Evolutionary conservation across 2,329 filamentous ascomycete genomes (phyloP).

Genomic region (Curvularia sp.): DNA sequence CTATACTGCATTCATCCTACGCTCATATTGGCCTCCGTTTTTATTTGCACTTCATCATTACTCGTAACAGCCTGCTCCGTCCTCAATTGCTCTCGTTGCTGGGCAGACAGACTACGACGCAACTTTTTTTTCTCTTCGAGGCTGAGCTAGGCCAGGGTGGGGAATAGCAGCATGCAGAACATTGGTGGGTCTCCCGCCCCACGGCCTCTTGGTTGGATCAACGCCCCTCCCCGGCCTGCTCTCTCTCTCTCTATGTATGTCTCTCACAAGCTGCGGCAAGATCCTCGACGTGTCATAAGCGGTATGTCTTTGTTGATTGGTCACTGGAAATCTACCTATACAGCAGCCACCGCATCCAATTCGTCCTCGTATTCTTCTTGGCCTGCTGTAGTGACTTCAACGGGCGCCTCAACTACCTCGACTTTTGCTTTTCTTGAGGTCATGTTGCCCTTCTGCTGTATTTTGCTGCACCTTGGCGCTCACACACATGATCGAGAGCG

Average conservation of each 20-base stretch:
- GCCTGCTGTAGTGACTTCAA: slow-evolving; percentile 8
- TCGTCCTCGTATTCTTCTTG: slow-evolving; percentile 19
- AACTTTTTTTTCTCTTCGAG: slow-evolving; percentile 20
- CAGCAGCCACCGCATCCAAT: slow-evolving; percentile 22
- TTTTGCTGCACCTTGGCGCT: slow-evolving; percentile 19
- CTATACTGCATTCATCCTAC: slow-evolving; percentile 20
- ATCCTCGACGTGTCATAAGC: slow-evolving; percentile 38
- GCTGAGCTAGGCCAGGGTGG: slow-evolving; percentile 18
- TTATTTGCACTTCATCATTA: slow-evolving; percentile 1
- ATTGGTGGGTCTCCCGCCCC: slow-evolving; percentile 34
- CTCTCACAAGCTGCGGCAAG: slow-evolving; percentile 14
- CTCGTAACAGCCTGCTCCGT: background rate
- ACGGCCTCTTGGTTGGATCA: slow-evolving; percentile 30
- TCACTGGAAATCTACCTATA: slow-evolving; percentile 9
- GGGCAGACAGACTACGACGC: background rate
- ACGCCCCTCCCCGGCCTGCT: slow-evolving; percentile 18
- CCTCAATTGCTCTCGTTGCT: slow-evolving; percentile 3
- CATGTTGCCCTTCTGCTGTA: slow-evolving; percentile 9
- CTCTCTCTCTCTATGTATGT: slow-evolving; percentile 13
- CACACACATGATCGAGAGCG: slow-evolving; percentile 10
- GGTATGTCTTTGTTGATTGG: slow-evolving; percentile 28
- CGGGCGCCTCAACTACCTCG: slow-evolving; percentile 8
- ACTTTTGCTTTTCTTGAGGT: slow-evolving; percentile 7
- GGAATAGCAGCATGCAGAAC: slow-evolving; percentile 27
- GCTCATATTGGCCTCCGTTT: background rate